Conservation (phyloP, 2,329 filamentous ascomycete genomes). For the Xylariaceae sp. region DNA sequence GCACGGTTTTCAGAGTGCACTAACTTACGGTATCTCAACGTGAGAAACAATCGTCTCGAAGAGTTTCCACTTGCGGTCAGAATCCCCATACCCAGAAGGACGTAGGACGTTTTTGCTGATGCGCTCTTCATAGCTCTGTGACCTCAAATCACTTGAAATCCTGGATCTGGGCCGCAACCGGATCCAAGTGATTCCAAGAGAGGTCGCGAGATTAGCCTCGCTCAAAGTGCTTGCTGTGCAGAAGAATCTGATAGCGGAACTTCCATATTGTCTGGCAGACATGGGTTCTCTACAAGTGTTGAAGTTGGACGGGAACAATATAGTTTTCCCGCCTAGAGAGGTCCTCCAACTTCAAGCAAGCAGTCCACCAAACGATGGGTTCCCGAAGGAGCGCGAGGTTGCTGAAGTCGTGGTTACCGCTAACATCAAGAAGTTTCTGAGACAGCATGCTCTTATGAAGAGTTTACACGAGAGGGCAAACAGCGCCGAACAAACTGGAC, state of each 20-base stretch:
- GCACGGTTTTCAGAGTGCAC: constrained; percentile 68
- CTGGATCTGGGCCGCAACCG: constrained; percentile 88
- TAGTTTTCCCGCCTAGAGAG: constrained; percentile 71
- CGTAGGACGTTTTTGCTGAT: constrained; percentile 17
- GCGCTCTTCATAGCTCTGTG: constrained; percentile 60
- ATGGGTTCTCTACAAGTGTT: constrained; percentile 86
- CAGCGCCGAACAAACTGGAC: constrained; percentile 52
- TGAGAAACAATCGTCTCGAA: constrained; percentile 68
- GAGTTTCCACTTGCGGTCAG: constrained; percentile 55
- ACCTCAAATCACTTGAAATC: constrained; percentile 82
- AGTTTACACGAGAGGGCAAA: constrained; percentile 42
- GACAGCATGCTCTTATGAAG: constrained; percentile 41
- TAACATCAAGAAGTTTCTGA: constrained; percentile 57
- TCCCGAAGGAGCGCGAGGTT: constrained; percentile 58
- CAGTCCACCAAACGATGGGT: constrained; percentile 51
- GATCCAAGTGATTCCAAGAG: constrained; percentile 68
- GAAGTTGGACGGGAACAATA: constrained; percentile 83
- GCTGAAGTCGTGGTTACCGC: constrained; percentile 55
- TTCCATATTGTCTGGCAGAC: constrained; percentile 79
- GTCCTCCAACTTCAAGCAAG: constrained; percentile 55
- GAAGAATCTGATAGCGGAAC: constrained; percentile 77
- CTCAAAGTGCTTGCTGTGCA: constrained; percentile 85
- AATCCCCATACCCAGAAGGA: constrained; percentile 16
- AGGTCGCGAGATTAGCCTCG: constrained; percentile 74
- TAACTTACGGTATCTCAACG: constrained; percentile 73